phyloP scores from a whole-genome alignment of 2,329 filamentous ascomycete species.

The Coleophoma eucalyptorum region DNA sequence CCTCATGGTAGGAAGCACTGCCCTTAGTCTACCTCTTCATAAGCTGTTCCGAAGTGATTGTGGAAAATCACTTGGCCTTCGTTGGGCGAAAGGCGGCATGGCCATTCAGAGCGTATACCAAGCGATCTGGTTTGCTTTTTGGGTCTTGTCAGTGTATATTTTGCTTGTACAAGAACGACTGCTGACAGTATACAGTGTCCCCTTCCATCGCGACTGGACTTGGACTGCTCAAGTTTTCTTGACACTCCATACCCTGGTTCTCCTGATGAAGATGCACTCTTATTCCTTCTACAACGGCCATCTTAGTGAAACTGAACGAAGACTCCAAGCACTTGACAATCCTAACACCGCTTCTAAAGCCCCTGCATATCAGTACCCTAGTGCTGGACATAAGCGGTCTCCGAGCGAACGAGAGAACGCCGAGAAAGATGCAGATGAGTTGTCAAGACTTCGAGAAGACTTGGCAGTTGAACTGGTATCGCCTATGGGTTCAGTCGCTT shows the following conservation, averaged over 20 bases:
- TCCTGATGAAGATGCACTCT: slow-evolving; percentile 99
- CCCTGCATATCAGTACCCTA: slow-evolving; percentile 74
- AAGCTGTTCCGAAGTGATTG: slow-evolving; percentile 53
- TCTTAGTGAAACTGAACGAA: slow-evolving; percentile 79
- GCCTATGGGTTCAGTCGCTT: slow-evolving; percentile 83
- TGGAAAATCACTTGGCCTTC: slow-evolving; percentile 48
- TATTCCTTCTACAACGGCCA: slow-evolving; percentile 99
- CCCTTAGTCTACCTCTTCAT: slow-evolving; percentile 71
- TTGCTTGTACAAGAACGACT: background rate
- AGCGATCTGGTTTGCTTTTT: slow-evolving; percentile 71
- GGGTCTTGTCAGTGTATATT: slow-evolving; percentile 57
- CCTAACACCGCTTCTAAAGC: slow-evolving; percentile 66
- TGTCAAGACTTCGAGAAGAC: slow-evolving; percentile 75
- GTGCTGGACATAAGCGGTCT: slow-evolving; percentile 16
- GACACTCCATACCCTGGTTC: slow-evolving; percentile 81
- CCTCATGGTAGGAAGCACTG: slow-evolving; percentile 77
- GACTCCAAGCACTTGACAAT: slow-evolving; percentile 73
- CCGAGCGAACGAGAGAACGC: slow-evolving; percentile 17
- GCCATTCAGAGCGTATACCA: slow-evolving; percentile 81
- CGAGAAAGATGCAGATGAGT: slow-evolving; percentile 33
- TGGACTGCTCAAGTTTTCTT: slow-evolving; percentile 98
- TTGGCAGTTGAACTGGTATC: slow-evolving; percentile 89
- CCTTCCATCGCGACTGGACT: slow-evolving; percentile 84
- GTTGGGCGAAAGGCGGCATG: slow-evolving; percentile 77
- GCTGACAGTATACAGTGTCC: slow-evolving; percentile 47